Evolutionary conservation across 805 yeast genomes (phyloP).

Genomic region (Wickerhamiella slavikovae): DNA sequence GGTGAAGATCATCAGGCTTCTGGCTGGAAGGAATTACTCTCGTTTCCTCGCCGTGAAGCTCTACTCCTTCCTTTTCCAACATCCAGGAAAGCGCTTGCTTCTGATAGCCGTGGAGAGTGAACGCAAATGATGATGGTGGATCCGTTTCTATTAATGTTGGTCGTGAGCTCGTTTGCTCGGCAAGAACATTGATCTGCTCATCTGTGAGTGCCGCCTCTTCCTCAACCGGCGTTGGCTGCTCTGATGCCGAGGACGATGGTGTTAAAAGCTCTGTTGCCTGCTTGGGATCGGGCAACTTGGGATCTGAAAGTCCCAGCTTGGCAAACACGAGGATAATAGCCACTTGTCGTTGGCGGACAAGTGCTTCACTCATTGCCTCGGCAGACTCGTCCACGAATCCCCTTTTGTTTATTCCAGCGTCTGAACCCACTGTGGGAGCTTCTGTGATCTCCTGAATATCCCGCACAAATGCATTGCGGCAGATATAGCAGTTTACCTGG

Average conservation of each 20-base stretch:
- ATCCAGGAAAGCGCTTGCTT: conserved; percentile 77
- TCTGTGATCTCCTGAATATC: conserved; percentile 10
- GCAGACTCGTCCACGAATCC: conserved; percentile 16
- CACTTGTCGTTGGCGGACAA: conserved; percentile 30
- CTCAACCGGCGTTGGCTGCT: conserved; percentile 17
- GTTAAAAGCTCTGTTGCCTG: conserved; percentile 4
- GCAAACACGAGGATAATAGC: conserved; percentile 38
- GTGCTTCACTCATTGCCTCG: conserved; percentile 35
- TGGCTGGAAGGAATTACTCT: no score
- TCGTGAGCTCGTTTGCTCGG: conserved; percentile 33
- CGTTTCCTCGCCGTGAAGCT: conserved; percentile 23
- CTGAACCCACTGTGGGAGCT: conserved; percentile 4
- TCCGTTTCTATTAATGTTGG: conserved; percentile 40
- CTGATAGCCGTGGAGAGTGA: conserved; percentile 57
- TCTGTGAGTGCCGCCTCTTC: conserved; percentile 28
- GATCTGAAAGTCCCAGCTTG: conserved; percentile 18
- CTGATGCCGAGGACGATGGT: conserved; percentile 10
- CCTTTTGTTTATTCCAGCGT: no score
- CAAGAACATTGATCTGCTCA: conserved; percentile 59
- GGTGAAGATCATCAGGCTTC: conserved; percentile 30
- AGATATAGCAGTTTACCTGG: conserved; percentile 46
- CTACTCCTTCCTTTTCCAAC: conserved; percentile 58
- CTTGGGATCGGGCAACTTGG: conserved; percentile 1
- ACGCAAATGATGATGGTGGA: conserved; percentile 31
- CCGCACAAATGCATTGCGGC: conserved; percentile 18